A percentile compares a stretch with the other conserved stretches of the same genome.
Evolutionary conservation across 768 basidiomycete genomes (phyloP).

Genomic region (Paxillus involutus): DNA sequence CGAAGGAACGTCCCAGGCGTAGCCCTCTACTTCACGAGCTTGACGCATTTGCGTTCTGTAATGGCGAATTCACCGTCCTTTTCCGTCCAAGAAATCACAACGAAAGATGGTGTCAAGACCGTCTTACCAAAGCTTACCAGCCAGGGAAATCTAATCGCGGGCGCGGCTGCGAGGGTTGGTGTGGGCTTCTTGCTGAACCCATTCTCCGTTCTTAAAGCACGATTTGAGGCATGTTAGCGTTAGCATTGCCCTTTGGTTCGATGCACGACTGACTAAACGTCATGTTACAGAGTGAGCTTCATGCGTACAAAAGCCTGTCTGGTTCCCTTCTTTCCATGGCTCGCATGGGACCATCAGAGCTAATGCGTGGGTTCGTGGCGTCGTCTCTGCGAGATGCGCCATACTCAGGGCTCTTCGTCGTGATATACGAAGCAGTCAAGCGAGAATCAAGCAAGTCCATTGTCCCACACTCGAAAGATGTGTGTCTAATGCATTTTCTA

Average conservation of each 20-base stretch:
- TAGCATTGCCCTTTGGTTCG: neutral
- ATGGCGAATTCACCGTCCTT: conserved; percentile 79
- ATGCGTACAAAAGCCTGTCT: conserved; percentile 63
- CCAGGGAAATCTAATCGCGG: conserved; percentile 83
- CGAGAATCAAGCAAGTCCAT: conserved; percentile 56
- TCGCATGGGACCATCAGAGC: conserved; percentile 74
- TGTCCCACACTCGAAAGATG: neutral
- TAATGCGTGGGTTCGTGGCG: conserved; percentile 83
- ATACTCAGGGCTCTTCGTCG: conserved; percentile 87
- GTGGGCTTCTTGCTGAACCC: conserved; percentile 90
- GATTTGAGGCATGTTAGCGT: conserved; percentile 69
- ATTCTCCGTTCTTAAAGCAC: conserved; percentile 87
- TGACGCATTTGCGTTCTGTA: conserved; percentile 77
- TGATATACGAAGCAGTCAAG: conserved; percentile 88
- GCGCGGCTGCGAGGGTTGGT: conserved; percentile 75
- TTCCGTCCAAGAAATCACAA: conserved; percentile 31
- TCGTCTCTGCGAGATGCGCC: conserved; percentile 94
- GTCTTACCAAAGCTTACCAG: conserved; percentile 70
- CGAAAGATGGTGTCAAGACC: conserved; percentile 36
- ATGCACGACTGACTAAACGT: neutral
- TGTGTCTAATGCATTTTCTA: conserved; percentile 6
- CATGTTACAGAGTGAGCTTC: conserved; percentile 65
- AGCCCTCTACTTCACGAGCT: conserved; percentile 85
- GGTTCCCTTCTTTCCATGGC: conserved; percentile 58
- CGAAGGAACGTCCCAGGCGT: conserved; percentile 89